Evolutionary conservation across 768 basidiomycete species (phyloP).

Genomic region (Tylopilus balloui): DNA sequence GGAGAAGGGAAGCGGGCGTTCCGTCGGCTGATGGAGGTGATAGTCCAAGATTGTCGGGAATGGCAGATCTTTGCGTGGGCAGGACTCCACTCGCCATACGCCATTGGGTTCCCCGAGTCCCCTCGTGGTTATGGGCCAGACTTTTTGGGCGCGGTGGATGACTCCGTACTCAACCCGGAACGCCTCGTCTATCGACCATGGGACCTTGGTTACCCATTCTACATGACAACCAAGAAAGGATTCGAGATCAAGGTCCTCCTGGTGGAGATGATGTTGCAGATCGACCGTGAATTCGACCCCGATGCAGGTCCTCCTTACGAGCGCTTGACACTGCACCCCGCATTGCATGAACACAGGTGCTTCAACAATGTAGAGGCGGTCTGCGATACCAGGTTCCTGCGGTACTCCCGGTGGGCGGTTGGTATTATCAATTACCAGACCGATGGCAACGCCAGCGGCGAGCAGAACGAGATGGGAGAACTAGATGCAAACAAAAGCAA

Average conservation of each 20-base stretch:
- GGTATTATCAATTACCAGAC: conserved; percentile 24
- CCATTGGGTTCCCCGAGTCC: conserved; percentile 18
- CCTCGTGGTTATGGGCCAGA: conserved; percentile 17
- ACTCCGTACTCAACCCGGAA: neutral
- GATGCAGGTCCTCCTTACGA: conserved; percentile 10
- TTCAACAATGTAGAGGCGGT: conserved; percentile 13
- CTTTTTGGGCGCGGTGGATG: neutral
- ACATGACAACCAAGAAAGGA: conserved; percentile 22
- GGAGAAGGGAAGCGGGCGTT: conserved; percentile 27
- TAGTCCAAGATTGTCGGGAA: conserved; percentile 17
- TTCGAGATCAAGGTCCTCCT: conserved; percentile 19
- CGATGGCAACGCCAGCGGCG: conserved; percentile 12
- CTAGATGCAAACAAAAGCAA: too few relatives aligned
- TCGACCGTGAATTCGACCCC: conserved; percentile 12
- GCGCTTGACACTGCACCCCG: conserved; percentile 13
- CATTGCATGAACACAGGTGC: conserved; percentile 10
- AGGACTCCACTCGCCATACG: conserved; percentile 19
- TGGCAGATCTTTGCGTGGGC: conserved; percentile 22
- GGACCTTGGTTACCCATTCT: conserved; percentile 20
- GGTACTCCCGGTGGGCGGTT: conserved; percentile 23
- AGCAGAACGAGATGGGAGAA: conserved; percentile 8
- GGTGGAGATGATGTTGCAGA: conserved; percentile 23
- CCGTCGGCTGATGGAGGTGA: conserved; percentile 22
- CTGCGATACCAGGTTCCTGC: conserved; percentile 19
- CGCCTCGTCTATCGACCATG: conserved; percentile 5